These are phyloP conservation scores for Saturnispora ahearnii DNA, from an alignment of 805 yeast species.

Conservation along the genomic window DNA sequence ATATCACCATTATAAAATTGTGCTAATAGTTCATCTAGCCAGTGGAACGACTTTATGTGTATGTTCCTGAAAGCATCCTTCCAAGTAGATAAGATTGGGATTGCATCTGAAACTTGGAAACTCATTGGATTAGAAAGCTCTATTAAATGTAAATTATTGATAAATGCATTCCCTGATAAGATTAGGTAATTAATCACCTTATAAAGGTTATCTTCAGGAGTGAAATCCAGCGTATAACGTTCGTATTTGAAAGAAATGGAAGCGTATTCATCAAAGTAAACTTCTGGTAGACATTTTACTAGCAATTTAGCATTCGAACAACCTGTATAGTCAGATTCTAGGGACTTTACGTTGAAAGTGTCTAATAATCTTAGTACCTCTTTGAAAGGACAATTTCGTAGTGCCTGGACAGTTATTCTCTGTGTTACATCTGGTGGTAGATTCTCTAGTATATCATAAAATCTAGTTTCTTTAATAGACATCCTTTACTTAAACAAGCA, in stretches of 20 bases:
- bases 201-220: not conserved
- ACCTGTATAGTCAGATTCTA: not conserved
- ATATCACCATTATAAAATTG: constrained; percentile 1
- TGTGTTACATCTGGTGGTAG: not conserved
- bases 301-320: not conserved
- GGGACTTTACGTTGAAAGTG: not conserved
- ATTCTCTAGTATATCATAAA: not conserved
- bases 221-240: constrained; percentile 1
- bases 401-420: not conserved
- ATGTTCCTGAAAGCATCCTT: not conserved
- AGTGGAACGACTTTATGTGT: not conserved
- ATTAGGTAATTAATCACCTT: not conserved
- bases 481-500: not conserved
- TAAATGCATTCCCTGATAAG: not conserved
- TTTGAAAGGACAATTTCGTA: not conserved
- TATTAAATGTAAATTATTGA: not conserved
- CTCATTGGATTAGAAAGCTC: not conserved
- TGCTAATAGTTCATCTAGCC: not conserved
- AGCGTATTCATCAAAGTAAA: not conserved
- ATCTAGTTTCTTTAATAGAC: not conserved
- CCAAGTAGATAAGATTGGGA: not conserved
- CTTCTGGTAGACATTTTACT: not conserved
- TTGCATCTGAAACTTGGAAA: constrained; percentile 1
- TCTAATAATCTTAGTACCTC: not conserved
- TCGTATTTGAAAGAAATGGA: constrained; percentile 2